These are phyloP conservation scores for Solanum appendiculatum DNA, from an alignment of 257 asterid genomes.

Conservation along the genomic window DNA sequence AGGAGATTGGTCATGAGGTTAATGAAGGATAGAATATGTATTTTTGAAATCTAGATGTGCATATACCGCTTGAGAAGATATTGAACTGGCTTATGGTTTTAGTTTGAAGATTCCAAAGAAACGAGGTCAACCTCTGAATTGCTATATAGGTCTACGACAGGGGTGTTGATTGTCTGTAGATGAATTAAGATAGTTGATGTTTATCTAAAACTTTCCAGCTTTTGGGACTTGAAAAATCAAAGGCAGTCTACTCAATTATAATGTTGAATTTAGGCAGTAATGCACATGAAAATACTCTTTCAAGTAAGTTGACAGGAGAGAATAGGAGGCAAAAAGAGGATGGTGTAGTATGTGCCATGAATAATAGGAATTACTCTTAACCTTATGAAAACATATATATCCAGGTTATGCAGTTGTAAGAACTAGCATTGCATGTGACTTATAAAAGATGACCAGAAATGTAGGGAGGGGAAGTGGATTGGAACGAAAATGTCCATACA, in stretches of 20 bases:
- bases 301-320: background rate
- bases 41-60: background rate
- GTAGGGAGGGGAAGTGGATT: background rate
- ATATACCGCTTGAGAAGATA: background rate
- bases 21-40: background rate
- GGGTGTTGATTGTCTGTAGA: background rate
- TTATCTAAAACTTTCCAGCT: no score
- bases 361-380: background rate
- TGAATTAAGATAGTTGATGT: background rate
- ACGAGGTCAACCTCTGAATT: background rate
- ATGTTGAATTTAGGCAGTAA: background rate
- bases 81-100: background rate
- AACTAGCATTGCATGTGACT: background rate
- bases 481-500: background rate
- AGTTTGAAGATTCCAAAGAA: background rate
- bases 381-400: background rate
- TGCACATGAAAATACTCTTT: background rate
- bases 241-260: background rate
- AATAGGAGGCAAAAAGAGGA: background rate
- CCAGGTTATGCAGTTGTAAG: background rate
- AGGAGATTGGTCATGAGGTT: background rate
- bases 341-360: background rate
- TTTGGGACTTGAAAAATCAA: background rate
- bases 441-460: background rate
- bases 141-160: background rate